A percentile compares a stretch with the other conserved stretches of the same genome.
phyloP scores from a whole-genome alignment of 2,329 filamentous ascomycete species.

The Whalleya microplaca region DNA sequence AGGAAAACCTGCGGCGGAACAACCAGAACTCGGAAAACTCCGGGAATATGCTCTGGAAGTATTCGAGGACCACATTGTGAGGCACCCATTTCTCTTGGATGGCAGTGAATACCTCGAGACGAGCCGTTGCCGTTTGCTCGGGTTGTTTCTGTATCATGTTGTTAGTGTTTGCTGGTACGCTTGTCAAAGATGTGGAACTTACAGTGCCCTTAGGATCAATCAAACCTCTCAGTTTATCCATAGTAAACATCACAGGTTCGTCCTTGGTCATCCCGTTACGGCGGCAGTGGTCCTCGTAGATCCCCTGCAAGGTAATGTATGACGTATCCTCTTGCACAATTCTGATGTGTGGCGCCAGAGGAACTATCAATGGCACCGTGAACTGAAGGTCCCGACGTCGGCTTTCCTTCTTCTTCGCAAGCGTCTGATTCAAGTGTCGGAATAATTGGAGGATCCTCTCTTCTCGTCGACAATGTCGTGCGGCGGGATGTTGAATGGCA shows the following conservation, averaged over 20 bases:
- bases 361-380: slow-evolving; percentile 93
- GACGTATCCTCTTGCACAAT: slow-evolving; percentile 95
- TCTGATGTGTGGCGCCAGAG: slow-evolving; percentile 89
- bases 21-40: slow-evolving; percentile 96
- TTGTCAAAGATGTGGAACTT: slow-evolving; percentile 39
- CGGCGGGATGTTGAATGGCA: slow-evolving; percentile 93
- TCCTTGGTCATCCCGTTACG: slow-evolving; percentile 88
- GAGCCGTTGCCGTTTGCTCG: slow-evolving; percentile 72
- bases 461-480: slow-evolving; percentile 88
- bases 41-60: slow-evolving; percentile 86
- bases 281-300: slow-evolving; percentile 96
- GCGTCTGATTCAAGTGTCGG: slow-evolving; percentile 92
- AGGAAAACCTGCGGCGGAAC: slow-evolving; percentile 95
- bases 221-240: slow-evolving; percentile 86
- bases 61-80: slow-evolving; percentile 78
- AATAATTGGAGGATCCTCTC: slow-evolving; percentile 96
- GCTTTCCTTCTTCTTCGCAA: slow-evolving; percentile 93
- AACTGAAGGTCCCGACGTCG: slow-evolving; percentile 93
- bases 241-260: slow-evolving; percentile 90
- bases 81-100: slow-evolving; percentile 95
- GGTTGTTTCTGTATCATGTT: slow-evolving; percentile 58
- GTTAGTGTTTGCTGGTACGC: slow-evolving; percentile 18
- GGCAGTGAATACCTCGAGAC: slow-evolving; percentile 89
- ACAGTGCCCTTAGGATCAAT: slow-evolving; percentile 68
- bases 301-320: slow-evolving; percentile 90